Evolutionary conservation across 192 early-diverging fungal species (phyloP).

Genomic region (Geosiphon pyriformis): DNA sequence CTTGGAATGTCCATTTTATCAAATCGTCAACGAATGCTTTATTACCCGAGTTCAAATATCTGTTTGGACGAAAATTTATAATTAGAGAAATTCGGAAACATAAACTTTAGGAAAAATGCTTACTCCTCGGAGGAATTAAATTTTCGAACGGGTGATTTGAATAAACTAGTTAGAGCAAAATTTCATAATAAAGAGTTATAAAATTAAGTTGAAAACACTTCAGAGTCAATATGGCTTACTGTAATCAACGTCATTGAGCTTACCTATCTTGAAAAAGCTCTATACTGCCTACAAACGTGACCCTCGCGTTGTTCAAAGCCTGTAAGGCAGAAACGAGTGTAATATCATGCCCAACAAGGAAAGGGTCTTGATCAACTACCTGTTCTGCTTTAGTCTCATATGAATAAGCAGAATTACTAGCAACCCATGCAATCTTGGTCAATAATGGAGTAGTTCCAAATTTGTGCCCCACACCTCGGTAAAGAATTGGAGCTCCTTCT

Average conservation of each 20-base stretch:
- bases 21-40: conserved; percentile 67
- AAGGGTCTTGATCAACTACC: conserved; percentile 28
- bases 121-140: conserved; percentile 9
- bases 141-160: conserved; percentile 16
- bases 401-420: conserved; percentile 64
- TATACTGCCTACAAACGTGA: conserved; percentile 74
- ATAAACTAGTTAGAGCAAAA: too few species aligned
- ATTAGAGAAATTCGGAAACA: conserved; percentile 13
- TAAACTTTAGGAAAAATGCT: too few species aligned
- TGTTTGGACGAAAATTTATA: conserved; percentile 2
- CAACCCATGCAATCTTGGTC: conserved; percentile 43
- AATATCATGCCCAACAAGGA: conserved; percentile 54
- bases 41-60: conserved; percentile 55
- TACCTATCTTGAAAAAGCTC: conserved; percentile 80
- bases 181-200: neutral
- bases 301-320: conserved; percentile 82
- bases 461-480: conserved; percentile 73
- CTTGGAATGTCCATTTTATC: conserved; percentile 86
- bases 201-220: neutral
- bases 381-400: conserved; percentile 43
- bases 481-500: conserved; percentile 51
- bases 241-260: neutral
- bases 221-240: neutral
- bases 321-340: conserved; percentile 82
- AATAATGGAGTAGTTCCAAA: conserved; percentile 61